phyloP scores from a whole-genome alignment of 768 basidiomycete species.

The Boletus tylopilopsis region DNA sequence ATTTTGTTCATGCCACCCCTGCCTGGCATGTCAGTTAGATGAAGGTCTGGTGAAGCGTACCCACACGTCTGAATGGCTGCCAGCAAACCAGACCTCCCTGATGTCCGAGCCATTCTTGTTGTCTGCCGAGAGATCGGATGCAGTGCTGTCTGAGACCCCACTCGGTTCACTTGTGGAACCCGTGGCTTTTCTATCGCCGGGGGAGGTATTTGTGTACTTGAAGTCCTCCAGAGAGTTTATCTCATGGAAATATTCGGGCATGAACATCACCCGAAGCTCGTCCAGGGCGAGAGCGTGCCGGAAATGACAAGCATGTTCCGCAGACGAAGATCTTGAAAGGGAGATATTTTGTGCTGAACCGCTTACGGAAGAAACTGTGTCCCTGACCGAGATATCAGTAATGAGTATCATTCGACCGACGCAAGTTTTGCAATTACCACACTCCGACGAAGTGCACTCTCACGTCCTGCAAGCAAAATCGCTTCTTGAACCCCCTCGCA shows the following conservation, averaged over 20 bases:
- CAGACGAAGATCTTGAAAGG: conserved; percentile 4
- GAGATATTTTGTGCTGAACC: conserved; percentile 1
- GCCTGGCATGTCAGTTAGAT: neutral
- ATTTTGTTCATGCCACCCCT: neutral
- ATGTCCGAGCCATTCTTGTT: neutral
- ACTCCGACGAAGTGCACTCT: conserved; percentile 33
- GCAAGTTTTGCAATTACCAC: conserved; percentile 21
- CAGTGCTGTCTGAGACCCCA: too few species aligned
- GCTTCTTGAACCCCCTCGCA: conserved; percentile 38
- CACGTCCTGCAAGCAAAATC: conserved; percentile 20
- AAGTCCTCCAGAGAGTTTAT: neutral
- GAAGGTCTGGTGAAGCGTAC: neutral
- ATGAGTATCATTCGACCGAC: neutral
- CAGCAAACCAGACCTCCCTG: conserved; percentile 13
- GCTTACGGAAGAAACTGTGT: conserved; percentile 12
- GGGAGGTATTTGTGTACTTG: neutral
- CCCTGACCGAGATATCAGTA: conserved; percentile 1
- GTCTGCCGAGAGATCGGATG: too few species aligned
- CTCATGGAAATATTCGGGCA: conserved; percentile 11
- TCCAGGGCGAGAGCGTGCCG: conserved; percentile 15
- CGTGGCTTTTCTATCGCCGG: too few species aligned
- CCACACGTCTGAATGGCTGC: conserved; percentile 11
- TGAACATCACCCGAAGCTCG: conserved; percentile 12
- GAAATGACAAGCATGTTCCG: conserved; percentile 9
- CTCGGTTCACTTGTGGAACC: too few species aligned